Evolutionary conservation across 2,329 filamentous ascomycete species (phyloP), one percentile per base, ranked within the genome.

Genomic region (Aspergillus tamarii): DNA sequence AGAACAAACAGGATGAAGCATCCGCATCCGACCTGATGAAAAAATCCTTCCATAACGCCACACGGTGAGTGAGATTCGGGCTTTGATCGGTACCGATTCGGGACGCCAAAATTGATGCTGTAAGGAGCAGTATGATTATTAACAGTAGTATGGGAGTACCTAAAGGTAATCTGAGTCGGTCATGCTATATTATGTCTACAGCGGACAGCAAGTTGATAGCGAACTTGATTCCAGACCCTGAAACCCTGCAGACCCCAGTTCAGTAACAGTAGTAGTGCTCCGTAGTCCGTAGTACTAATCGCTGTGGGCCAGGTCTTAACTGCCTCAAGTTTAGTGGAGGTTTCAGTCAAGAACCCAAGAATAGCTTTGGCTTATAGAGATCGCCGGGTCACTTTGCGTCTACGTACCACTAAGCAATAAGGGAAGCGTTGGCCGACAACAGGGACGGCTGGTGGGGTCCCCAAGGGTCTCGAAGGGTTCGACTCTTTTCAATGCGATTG

Each of bases 361-460:
- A 67, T 64, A 63, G 57, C 34, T 57, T 58, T 56, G 57, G 50
- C 45, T 64, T 32, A 64, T 59, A 66, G 57, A 64, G 64, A 67
- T 66, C 60, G 54, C 46, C 61, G 34, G 32, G n/a, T 8, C 19
- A 28, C 48, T 54, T 61, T 61, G 59, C n/a, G 43, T 58, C 46
- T 54, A 26, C 26, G 26, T 26, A 39, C 46, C 30, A 34, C 50
- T 53, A 32, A 23, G 52, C 52, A 55, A 55, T 39, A 2, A 39
- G 36, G 8, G 14, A 36, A 19, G 3, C 21, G 52, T 55, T 55
- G 32, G 14, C 23, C 12, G 16, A 55, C 21, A 55, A 8, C 52
- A 48, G 56, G 56, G 43, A 46, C 56, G 19, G n/a, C 11, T 10
- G 28, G 56, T 59, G 56, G 56, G 28, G 26, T 11, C 43, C n/a